phyloP scores from a whole-genome alignment of 345 rosid genomes.

The Moricandia arvensis region DNA sequence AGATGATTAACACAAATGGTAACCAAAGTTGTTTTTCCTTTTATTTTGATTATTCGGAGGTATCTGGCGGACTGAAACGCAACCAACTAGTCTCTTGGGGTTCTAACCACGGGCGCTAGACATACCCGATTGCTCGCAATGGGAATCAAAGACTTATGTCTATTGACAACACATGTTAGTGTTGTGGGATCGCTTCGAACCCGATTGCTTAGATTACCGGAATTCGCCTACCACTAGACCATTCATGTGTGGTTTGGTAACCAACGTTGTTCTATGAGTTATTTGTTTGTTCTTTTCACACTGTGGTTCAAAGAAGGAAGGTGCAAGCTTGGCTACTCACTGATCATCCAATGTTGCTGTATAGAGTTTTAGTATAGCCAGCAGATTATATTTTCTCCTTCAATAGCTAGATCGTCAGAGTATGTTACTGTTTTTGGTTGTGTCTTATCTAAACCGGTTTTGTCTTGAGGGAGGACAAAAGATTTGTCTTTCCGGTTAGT shows the following conservation, averaged over 20 bases:
- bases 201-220: too few species aligned
- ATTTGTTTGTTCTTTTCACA: conserved; percentile 6
- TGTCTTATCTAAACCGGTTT: conserved; percentile 7
- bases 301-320: conserved; percentile 31
- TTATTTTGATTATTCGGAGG: too few species aligned
- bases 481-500: conserved; percentile 6
- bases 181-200: too few species aligned
- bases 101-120: too few species aligned
- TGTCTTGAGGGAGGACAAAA: not conserved
- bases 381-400: not conserved
- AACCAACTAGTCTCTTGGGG: too few species aligned
- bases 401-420: not conserved
- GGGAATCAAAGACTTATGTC: too few species aligned
- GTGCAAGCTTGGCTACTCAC: conserved; percentile 26
- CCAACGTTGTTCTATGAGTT: conserved; percentile 24
- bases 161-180: too few species aligned
- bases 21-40: too few species aligned
- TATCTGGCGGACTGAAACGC: too few species aligned
- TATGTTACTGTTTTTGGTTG: not conserved
- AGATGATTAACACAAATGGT: conserved; percentile 46
- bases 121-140: too few species aligned
- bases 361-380: conserved; percentile 29
- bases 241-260: too few species aligned
- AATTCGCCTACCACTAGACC: too few species aligned
- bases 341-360: conserved; percentile 30